Conservation (phyloP, 305 asterid genomes). For the Withania somnifera region DNA sequence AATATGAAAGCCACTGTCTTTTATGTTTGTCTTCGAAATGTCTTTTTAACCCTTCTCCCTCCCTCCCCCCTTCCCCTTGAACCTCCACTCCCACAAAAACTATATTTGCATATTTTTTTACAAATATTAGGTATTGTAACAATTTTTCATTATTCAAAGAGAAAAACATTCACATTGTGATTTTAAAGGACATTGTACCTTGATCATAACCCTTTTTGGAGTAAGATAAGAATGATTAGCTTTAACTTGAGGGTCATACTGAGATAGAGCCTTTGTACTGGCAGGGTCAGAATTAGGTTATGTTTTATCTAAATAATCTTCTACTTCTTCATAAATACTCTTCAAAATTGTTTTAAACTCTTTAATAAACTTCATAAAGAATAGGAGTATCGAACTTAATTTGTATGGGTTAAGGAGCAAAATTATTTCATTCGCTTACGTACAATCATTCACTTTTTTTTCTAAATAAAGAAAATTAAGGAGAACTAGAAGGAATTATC, state of each 20-base stretch:
- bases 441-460: too few relatives aligned
- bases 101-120: too few relatives aligned
- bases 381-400: too few relatives aligned
- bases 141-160: too few relatives aligned
- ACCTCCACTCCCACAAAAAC: background rate
- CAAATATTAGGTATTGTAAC: background rate
- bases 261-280: background rate
- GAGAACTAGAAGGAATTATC: background rate
- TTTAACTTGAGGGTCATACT: background rate
- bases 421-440: too few relatives aligned
- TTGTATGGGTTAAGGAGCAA: too few relatives aligned
- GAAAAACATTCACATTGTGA: too few relatives aligned
- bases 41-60: background rate
- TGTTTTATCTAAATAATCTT: too few relatives aligned
- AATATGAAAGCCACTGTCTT: background rate
- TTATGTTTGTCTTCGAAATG: background rate
- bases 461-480: background rate
- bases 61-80: too few relatives aligned
- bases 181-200: too few relatives aligned
- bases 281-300: background rate
- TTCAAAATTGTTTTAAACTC: too few relatives aligned
- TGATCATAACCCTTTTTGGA: background rate
- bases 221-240: background rate
- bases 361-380: too few relatives aligned
- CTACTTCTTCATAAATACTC: background rate